A percentile compares a stretch with the other conserved stretches of the same genome.
phyloP scores from a whole-genome alignment of 2,329 filamentous ascomycete species.

The Cladosporium sp. region DNA sequence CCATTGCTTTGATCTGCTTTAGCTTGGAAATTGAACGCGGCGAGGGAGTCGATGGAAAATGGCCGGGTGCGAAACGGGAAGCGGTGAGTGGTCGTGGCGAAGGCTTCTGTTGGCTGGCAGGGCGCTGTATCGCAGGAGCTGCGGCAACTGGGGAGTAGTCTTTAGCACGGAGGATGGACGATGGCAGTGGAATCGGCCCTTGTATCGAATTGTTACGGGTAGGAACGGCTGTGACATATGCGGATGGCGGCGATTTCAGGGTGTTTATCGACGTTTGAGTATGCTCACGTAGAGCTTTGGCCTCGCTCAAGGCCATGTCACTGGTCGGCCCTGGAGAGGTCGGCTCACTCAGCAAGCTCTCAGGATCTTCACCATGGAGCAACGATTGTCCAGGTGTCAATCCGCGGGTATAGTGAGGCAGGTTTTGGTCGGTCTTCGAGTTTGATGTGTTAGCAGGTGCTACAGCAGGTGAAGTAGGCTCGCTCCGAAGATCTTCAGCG shows the following conservation, averaged over 20 bases:
- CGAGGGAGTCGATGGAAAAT: neutral
- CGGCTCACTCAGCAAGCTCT: neutral
- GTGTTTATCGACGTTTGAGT: neutral
- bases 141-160: neutral
- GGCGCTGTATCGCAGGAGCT: neutral
- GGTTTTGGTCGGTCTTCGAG: neutral
- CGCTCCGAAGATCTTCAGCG: neutral
- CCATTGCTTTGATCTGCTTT: neutral
- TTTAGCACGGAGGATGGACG: neutral
- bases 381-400: neutral
- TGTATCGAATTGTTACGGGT: neutral
- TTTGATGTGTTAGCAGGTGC: neutral
- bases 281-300: neutral
- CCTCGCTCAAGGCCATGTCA: neutral
- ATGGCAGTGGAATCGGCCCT: neutral
- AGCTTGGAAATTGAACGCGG: constrained; percentile 14
- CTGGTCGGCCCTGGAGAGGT: neutral
- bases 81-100: neutral
- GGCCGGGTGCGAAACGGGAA: neutral
- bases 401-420: neutral
- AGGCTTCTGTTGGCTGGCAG: neutral
- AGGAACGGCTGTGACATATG: neutral
- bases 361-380: neutral
- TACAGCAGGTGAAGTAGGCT: neutral
- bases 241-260: neutral